Percentiles rank a stretch among this genome's conserved stretches.
phyloP scores from a whole-genome alignment of 1,284 basidiomycete genomes.

The Ustilago nuda region DNA sequence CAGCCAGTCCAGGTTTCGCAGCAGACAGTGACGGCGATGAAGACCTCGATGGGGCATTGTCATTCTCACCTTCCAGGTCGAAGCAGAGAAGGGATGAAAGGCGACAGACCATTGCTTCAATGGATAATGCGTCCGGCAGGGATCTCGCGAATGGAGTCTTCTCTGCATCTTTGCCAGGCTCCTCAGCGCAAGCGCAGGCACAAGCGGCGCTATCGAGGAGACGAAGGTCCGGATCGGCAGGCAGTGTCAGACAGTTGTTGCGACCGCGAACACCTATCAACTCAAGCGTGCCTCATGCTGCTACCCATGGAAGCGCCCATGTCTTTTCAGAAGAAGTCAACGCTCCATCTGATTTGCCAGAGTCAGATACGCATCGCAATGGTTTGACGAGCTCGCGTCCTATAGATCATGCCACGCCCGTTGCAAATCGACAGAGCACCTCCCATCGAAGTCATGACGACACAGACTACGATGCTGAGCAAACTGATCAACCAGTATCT shows the following conservation, averaged over 20 bases:
- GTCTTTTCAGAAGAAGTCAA: neutral
- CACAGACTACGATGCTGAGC: constrained; percentile 3
- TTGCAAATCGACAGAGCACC: neutral
- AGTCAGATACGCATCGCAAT: neutral
- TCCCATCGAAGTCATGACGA: neutral
- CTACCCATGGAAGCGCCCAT: neutral
- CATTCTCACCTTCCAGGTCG: constrained; percentile 40
- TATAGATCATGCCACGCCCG: neutral
- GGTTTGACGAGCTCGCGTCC: neutral
- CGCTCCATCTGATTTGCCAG: neutral
- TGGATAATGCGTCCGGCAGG: constrained; percentile 1
- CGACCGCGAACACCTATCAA: constrained; percentile 33
- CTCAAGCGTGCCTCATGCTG: neutral
- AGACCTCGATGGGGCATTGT: constrained; percentile 24
- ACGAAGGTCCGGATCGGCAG: constrained; percentile 27
- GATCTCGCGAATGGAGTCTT: constrained; percentile 3
- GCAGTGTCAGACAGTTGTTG: constrained; percentile 34
- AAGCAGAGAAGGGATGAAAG: constrained; percentile 39
- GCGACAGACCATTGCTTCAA: constrained; percentile 18
- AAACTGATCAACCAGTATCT: constrained; percentile 17
- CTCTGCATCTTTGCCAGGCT: constrained; percentile 13
- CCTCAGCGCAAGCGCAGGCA: constrained; percentile 25
- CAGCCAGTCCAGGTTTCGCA: constrained; percentile 36
- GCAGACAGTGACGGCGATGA: constrained; percentile 48
- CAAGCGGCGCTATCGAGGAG: constrained; percentile 23